Conservation (phyloP, 345 rosid genomes). For the Eucalyptus camaldulensis region DNA sequence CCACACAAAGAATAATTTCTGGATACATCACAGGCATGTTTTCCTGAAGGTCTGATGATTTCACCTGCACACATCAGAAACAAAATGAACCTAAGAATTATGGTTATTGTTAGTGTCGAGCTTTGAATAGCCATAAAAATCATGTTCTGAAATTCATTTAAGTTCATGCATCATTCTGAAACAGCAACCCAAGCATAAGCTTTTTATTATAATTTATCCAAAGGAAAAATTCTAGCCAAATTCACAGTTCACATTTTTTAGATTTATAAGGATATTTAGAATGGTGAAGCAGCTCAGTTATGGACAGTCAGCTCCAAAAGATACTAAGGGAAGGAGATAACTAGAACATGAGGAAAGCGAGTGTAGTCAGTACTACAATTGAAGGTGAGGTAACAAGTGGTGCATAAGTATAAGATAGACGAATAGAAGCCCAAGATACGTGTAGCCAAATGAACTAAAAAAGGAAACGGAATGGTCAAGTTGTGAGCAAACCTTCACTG, state of each 20-base stretch:
- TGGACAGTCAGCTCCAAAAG: background rate
- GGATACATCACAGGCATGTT: slow-evolving; percentile 22
- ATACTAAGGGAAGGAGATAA: background rate
- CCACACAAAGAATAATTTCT: slow-evolving; percentile 62
- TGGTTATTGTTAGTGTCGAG: background rate
- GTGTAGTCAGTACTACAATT: background rate
- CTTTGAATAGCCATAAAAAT: background rate
- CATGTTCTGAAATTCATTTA: background rate
- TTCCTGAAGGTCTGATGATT: slow-evolving; percentile 25
- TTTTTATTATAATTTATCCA: background rate
- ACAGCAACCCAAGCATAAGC: background rate
- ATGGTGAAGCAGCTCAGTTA: background rate
- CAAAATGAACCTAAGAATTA: background rate
- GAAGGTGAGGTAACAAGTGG: background rate
- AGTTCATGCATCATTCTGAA: background rate
- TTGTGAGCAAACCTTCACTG: slow-evolving; percentile 27
- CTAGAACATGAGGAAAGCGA: background rate
- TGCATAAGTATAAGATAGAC: background rate
- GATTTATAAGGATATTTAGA: background rate
- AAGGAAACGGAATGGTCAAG: background rate
- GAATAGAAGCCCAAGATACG: background rate
- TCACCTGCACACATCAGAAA: slow-evolving; percentile 14
- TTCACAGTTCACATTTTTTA: background rate
- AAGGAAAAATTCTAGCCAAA: background rate
- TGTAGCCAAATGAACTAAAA: background rate